Conservation (phyloP, 2,329 filamentous ascomycete species). For the Fusarium odoratissimum region DNA sequence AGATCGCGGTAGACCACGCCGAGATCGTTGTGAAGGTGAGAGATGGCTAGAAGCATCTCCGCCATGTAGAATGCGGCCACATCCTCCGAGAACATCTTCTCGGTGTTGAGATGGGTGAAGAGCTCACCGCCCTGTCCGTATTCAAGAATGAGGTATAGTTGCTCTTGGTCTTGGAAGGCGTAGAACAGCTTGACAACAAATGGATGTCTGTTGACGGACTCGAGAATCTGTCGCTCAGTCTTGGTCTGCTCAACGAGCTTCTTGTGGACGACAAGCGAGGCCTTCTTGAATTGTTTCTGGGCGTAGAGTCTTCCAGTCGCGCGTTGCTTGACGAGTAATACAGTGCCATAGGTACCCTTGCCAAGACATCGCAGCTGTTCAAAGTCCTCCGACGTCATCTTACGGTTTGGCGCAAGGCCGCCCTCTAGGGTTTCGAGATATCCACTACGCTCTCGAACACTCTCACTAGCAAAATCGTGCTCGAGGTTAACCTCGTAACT, state of each 20-base stretch:
- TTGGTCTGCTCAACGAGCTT: conserved; percentile 97
- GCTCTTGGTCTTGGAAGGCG: conserved; percentile 97
- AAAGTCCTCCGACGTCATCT: conserved; percentile 94
- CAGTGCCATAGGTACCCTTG: conserved; percentile 96
- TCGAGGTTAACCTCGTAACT: conserved; percentile 89
- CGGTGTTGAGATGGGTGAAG: conserved; percentile 92
- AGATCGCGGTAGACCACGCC: conserved; percentile 97
- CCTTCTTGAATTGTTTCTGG: conserved; percentile 99
- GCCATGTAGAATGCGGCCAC: conserved; percentile 98
- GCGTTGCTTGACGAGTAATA: conserved; percentile 90
- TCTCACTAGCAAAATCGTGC: conserved; percentile 83
- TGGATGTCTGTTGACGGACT: conserved; percentile 94
- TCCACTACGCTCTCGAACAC: conserved; percentile 58
- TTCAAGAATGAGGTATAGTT: conserved; percentile 96
- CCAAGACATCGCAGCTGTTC: conserved; percentile 91
- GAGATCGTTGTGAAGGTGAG: conserved; percentile 90
- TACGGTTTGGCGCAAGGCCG: conserved; percentile 69
- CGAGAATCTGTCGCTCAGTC: conserved; percentile 93
- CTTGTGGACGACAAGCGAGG: conserved; percentile 93
- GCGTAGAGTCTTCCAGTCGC: conserved; percentile 90
- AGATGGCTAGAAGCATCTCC: conserved; percentile 93
- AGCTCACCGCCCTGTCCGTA: conserved; percentile 97
- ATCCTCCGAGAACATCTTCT: conserved; percentile 94
- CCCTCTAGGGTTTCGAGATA: conserved; percentile 64
- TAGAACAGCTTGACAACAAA: conserved; percentile 99